phyloP scores from a whole-genome alignment of 441 rosid species.

The Populus hybrid region DNA sequence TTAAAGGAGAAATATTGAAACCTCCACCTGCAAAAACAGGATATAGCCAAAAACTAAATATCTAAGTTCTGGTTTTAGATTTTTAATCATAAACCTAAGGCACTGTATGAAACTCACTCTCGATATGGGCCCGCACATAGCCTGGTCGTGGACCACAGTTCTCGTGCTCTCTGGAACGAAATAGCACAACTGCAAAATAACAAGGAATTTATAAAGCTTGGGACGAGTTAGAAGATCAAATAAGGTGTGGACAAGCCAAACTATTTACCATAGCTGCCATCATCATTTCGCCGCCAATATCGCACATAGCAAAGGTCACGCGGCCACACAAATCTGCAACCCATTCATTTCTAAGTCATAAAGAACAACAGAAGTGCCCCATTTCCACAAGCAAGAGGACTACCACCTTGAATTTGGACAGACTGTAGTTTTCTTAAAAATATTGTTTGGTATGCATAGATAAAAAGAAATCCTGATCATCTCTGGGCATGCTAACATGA shows the following conservation, averaged over 20 bases:
- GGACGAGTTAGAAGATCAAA: conserved; percentile 19
- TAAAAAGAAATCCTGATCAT: neutral
- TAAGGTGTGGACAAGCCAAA: conserved; percentile 11
- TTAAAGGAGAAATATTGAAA: conserved; percentile 86
- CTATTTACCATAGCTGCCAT: conserved; percentile 86
- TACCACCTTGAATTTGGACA: neutral
- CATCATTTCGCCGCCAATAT: conserved; percentile 98
- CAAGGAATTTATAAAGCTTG: conserved; percentile 18
- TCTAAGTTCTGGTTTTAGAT: conserved; percentile 5
- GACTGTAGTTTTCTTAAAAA: neutral
- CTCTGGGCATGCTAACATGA: neutral
- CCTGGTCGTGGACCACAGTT: conserved; percentile 97
- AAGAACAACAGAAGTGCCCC: neutral
- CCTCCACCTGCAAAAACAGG: conserved; percentile 80
- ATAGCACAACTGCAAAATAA: conserved; percentile 80
- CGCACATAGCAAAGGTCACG: conserved; percentile 99
- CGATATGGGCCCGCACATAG: conserved; percentile 95
- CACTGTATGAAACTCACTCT: conserved; percentile 55
- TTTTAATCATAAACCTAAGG: conserved; percentile 12
- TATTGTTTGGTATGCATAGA: too few relatives aligned
- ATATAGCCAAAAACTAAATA: neutral
- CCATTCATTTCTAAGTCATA: conserved; percentile 5
- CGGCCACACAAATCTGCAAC: conserved; percentile 93
- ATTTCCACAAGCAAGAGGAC: neutral
- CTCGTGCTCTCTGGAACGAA: conserved; percentile 97